Conservation (phyloP, 2,329 filamentous ascomycete species). For the Shiraia bambusicola region DNA sequence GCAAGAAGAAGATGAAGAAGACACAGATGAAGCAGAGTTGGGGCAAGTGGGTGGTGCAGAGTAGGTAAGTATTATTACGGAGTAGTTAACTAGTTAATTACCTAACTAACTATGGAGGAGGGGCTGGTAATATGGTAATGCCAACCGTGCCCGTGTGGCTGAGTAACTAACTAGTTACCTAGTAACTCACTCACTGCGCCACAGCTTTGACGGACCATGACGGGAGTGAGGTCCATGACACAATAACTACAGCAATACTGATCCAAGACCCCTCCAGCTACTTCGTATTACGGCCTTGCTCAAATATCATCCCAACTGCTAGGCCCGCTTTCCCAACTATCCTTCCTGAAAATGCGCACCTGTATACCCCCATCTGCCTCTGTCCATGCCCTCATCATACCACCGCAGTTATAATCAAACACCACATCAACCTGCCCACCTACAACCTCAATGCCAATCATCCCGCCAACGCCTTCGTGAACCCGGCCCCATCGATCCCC, state of each 20-base stretch:
- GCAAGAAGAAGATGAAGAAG: background rate
- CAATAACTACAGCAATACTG: too few relatives aligned
- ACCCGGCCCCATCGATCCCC: slow-evolving; percentile 70
- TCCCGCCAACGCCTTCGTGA: slow-evolving; percentile 79
- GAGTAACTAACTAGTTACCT: slow-evolving; percentile 1
- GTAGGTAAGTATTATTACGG: too few relatives aligned
- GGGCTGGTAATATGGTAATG: background rate
- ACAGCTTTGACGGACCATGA: too few relatives aligned
- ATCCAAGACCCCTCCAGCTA: too few relatives aligned
- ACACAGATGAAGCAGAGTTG: too few relatives aligned
- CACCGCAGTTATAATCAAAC: slow-evolving; percentile 81
- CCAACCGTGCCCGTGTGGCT: slow-evolving; percentile 2
- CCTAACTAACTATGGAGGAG: too few relatives aligned
- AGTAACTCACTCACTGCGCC: background rate
- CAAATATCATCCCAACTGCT: slow-evolving; percentile 4
- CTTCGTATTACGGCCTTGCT: too few relatives aligned
- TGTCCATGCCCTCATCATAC: slow-evolving; percentile 82
- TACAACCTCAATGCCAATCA: slow-evolving; percentile 75
- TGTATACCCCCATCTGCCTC: slow-evolving; percentile 60
- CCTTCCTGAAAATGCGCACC: slow-evolving; percentile 61
- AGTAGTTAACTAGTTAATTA: too few relatives aligned
- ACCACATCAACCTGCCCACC: slow-evolving; percentile 60
- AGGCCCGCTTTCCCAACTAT: slow-evolving; percentile 29
- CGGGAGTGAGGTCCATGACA: too few relatives aligned
- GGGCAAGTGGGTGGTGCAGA: too few relatives aligned